Evolutionary conservation across 2,329 filamentous ascomycete species (phyloP).

Genomic region (Aureobasidium sp.): DNA sequence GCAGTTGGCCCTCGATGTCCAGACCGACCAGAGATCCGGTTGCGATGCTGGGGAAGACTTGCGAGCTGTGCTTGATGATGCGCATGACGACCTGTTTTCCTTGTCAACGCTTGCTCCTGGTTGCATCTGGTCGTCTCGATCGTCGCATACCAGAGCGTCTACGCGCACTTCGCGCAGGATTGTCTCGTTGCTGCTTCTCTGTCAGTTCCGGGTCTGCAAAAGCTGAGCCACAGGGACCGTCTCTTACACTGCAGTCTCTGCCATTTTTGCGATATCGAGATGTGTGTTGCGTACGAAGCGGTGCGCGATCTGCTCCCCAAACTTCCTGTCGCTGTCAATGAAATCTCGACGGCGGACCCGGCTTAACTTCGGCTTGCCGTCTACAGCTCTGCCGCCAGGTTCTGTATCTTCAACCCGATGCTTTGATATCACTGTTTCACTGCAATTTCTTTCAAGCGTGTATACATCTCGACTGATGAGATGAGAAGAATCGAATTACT

Average conservation of each 20-base stretch:
- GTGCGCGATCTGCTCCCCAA: neutral
- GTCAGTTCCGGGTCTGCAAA: neutral
- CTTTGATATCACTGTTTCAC: neutral
- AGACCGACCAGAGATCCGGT: slow-evolving; percentile 90
- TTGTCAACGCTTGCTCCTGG: slow-evolving; percentile 1
- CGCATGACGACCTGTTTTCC: slow-evolving; percentile 72
- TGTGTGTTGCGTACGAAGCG: slow-evolving; percentile 8
- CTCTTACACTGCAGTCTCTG: slow-evolving; percentile 17
- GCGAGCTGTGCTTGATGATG: slow-evolving; percentile 91
- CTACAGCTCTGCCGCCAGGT: no score
- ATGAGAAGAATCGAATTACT: no score
- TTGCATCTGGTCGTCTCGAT: neutral
- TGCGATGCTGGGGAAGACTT: slow-evolving; percentile 78
- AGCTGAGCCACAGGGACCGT: neutral
- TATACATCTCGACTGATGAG: no score
- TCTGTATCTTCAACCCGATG: no score
- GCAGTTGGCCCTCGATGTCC: slow-evolving; percentile 72
- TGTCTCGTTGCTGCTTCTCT: slow-evolving; percentile 16
- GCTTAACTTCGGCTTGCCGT: neutral
- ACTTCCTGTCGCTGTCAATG: slow-evolving; percentile 3
- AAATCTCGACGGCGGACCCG: neutral
- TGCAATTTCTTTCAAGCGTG: no score
- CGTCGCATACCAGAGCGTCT: slow-evolving; percentile 19
- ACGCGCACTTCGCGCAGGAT: slow-evolving; percentile 21
- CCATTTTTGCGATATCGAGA: slow-evolving; percentile 33